Percentiles rank a stretch among this genome's conserved stretches.
phyloP scores from a whole-genome alignment of 2,329 filamentous ascomycete species.

The Xylariaceae sp. region DNA sequence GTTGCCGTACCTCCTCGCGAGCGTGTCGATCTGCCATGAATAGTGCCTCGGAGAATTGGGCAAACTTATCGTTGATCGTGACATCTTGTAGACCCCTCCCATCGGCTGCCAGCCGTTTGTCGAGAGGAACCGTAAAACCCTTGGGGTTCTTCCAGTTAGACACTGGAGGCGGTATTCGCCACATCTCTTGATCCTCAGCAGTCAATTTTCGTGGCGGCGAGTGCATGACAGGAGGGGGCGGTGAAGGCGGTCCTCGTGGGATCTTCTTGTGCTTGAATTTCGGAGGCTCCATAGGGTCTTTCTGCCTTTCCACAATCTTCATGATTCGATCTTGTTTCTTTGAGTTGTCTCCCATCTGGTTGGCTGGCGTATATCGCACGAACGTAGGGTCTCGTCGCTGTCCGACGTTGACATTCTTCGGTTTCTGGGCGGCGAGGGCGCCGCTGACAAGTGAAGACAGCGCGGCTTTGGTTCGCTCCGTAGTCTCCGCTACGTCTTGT shows the following conservation, averaged over 20 bases:
- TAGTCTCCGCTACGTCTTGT: conserved; percentile 81
- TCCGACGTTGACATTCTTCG: conserved; percentile 89
- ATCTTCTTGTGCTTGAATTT: conserved; percentile 99
- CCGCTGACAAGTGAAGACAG: conserved; percentile 80
- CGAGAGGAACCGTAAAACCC: conserved; percentile 92
- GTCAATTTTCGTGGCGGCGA: conserved; percentile 93
- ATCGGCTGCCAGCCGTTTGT: conserved; percentile 93
- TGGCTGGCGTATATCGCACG: conserved; percentile 92
- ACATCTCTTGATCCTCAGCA: conserved; percentile 94
- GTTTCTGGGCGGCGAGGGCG: conserved; percentile 88
- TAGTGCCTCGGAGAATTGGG: conserved; percentile 90
- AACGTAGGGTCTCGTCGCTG: conserved; percentile 84
- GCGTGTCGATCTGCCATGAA: conserved; percentile 95
- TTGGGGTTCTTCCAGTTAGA: conserved; percentile 99
- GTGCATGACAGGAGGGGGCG: conserved; percentile 92
- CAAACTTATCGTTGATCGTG: conserved; percentile 98
- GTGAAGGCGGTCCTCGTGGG: conserved; percentile 86
- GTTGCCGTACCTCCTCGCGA: conserved; percentile 90
- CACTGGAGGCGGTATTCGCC: conserved; percentile 84
- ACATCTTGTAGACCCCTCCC: conserved; percentile 90
- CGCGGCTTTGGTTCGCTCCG: conserved; percentile 86
- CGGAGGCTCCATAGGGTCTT: conserved; percentile 90
- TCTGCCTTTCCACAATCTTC: conserved; percentile 94
- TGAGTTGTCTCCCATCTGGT: conserved; percentile 89
- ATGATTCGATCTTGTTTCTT: conserved; percentile 95